Percentiles rank a stretch among this genome's conserved stretches.
These are phyloP conservation scores for Sedum album DNA, from an alignment of 164 flowering plant genomes.

Conservation along the genomic window DNA sequence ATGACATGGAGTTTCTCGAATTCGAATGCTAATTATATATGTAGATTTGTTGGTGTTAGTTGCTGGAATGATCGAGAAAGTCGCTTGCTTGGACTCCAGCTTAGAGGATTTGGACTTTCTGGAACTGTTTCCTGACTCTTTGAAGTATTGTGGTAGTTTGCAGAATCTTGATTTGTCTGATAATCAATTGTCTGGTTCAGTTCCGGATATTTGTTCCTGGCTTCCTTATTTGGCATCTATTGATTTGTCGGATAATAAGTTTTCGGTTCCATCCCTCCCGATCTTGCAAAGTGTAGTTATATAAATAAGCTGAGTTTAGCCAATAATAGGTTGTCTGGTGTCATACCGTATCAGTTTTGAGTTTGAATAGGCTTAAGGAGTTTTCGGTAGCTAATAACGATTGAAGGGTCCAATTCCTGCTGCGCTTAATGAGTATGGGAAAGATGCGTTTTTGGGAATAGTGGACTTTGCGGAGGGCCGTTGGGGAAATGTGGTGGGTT, in stretches of 20 bases:
- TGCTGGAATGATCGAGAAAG: conserved; percentile 64
- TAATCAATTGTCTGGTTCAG: conserved; percentile 34
- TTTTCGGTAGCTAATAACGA: conserved; percentile 48
- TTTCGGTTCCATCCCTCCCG: conserved; percentile 42
- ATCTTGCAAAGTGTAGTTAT: conserved; percentile 33
- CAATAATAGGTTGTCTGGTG: conserved; percentile 36
- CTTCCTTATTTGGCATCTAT: conserved; percentile 35
- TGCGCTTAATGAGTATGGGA: conserved; percentile 14
- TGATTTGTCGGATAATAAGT: conserved; percentile 40
- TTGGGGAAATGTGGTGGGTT: conserved; percentile 42
- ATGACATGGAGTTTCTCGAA: conserved; percentile 41
- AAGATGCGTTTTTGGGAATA: conserved; percentile 42
- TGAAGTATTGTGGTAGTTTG: conserved; percentile 35
- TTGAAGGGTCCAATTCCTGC: conserved; percentile 39
- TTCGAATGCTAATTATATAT: conserved; percentile 28
- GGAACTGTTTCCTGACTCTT: conserved; percentile 33
- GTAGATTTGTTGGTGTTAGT: conserved; percentile 41
- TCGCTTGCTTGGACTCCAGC: conserved; percentile 31
- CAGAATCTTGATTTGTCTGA: conserved; percentile 47
- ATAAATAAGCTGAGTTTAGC: conserved; percentile 31
- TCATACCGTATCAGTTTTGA: conserved; percentile 30
- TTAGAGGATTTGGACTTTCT: conserved; percentile 28
- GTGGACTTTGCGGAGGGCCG: conserved; percentile 58
- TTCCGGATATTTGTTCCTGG: conserved; percentile 52
- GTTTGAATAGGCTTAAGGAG: conserved; percentile 30